Percentiles rank a stretch among this genome's conserved stretches.
phyloP scores from a whole-genome alignment of 2,329 filamentous ascomycete species.

The Nemania sp. region DNA sequence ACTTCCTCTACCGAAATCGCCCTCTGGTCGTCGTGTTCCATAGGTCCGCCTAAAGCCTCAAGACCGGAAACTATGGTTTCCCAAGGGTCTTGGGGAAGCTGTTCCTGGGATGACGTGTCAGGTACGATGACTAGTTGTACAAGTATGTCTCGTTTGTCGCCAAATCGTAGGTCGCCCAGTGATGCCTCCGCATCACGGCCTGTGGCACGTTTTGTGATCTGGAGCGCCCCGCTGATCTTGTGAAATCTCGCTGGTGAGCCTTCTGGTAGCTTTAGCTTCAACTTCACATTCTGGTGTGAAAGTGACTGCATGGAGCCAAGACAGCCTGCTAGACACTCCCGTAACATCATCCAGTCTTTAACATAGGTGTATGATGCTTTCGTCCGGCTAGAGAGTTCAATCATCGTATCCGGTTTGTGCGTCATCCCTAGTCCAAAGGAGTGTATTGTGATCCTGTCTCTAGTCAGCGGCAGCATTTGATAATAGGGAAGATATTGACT shows the following conservation, averaged over 20 bases:
- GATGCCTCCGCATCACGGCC: conserved; percentile 92
- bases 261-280: conserved; percentile 91
- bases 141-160: conserved; percentile 90
- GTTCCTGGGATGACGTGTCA: conserved; percentile 80
- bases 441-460: conserved; percentile 80
- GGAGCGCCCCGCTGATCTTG: conserved; percentile 94
- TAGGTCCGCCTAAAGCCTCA: conserved; percentile 85
- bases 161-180: conserved; percentile 89
- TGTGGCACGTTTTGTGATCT: conserved; percentile 94
- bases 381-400: conserved; percentile 90
- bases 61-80: conserved; percentile 95
- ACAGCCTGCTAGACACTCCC: conserved; percentile 92
- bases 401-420: conserved; percentile 98
- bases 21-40: conserved; percentile 84
- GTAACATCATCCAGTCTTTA: conserved; percentile 99
- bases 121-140: conserved; percentile 92
- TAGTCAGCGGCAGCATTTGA: conserved; percentile 31
- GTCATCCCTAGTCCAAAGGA: conserved; percentile 96
- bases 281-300: conserved; percentile 97
- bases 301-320: conserved; percentile 88
- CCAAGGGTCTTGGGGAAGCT: conserved; percentile 91
- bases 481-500: conserved; percentile 41
- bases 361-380: conserved; percentile 98
- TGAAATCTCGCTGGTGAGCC: conserved; percentile 97
- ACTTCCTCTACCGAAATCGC: conserved; percentile 89